phyloP scores from a whole-genome alignment of 106 monocot genomes.

The Dactylorhiza incarnata region DNA sequence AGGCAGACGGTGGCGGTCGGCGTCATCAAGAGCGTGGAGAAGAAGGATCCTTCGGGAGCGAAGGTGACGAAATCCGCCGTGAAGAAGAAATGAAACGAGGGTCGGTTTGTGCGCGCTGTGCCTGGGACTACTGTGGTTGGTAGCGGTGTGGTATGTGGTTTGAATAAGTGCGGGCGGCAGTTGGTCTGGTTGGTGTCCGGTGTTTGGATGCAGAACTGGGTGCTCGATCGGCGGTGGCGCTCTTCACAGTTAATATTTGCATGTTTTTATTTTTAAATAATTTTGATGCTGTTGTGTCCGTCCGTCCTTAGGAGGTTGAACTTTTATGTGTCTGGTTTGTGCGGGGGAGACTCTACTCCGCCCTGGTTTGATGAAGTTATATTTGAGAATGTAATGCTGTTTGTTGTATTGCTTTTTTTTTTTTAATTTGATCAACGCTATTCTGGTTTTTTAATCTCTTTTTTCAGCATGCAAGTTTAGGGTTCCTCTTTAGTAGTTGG shows the following conservation, averaged over 20 bases:
- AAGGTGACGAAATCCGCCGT: conserved; percentile 66
- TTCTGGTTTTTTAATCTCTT: no score
- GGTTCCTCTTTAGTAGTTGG: no score
- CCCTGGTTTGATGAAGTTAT: no score
- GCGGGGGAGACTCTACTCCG: no score
- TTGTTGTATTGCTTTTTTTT: no score
- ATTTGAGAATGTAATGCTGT: no score
- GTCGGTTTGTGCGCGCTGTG: not conserved
- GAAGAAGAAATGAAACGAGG: conserved; percentile 64
- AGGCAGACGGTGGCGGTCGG: conserved; percentile 77
- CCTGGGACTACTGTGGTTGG: no score
- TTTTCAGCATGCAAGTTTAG: no score
- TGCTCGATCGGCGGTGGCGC: conserved; percentile 59
- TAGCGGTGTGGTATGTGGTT: not conserved
- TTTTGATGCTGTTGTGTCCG: no score
- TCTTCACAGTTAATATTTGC: not conserved
- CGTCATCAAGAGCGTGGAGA: conserved; percentile 78
- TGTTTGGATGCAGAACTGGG: conserved; percentile 57
- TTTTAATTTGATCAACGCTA: no score
- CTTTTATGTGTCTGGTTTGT: no score
- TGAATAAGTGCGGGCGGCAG: not conserved
- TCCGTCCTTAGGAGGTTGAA: no score
- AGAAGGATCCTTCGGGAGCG: conserved; percentile 68
- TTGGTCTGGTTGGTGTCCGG: conserved; percentile 13
- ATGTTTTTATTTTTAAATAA: not conserved